phyloP scores from a whole-genome alignment of 2,329 filamentous ascomycete species.

The Rhexocercosporidium sp. region DNA sequence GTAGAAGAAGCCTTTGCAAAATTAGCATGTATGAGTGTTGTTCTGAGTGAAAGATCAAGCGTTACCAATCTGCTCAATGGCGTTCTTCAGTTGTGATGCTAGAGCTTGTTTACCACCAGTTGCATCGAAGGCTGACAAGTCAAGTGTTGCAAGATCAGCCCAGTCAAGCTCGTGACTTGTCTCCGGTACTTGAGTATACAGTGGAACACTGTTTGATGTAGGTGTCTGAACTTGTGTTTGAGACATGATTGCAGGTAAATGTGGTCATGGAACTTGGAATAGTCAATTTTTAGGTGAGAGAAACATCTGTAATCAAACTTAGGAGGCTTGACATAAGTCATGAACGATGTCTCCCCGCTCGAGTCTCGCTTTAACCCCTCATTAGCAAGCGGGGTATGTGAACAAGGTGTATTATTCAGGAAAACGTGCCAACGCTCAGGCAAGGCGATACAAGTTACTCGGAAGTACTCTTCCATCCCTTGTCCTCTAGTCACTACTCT shows the following conservation, averaged over 20 bases:
- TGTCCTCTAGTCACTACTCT: neutral
- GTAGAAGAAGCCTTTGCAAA: constrained; percentile 55
- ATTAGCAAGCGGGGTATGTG: neutral
- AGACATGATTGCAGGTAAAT: neutral
- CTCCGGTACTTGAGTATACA: constrained; percentile 3
- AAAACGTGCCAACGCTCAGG: neutral
- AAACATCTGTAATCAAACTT: neutral
- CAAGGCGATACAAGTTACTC: neutral
- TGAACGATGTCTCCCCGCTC: neutral
- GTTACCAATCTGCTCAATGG: constrained; percentile 50
- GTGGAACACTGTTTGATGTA: neutral
- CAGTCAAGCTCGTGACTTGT: constrained; percentile 13
- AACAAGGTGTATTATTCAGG: neutral
- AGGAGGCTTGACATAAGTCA: neutral
- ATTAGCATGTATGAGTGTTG: neutral
- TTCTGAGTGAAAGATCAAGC: neutral
- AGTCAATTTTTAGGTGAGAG: neutral
- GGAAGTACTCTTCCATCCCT: neutral
- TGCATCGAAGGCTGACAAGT: constrained; percentile 52
- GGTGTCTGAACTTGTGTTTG: neutral
- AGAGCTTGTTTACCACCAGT: constrained; percentile 55
- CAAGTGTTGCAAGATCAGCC: constrained; percentile 42
- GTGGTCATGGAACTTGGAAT: neutral
- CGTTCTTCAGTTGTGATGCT: constrained; percentile 55
- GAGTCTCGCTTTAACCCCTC: neutral